Base-by-base conservation (phyloP, 139 green algal species). In the Yamagishiella unicocca region DNA sequence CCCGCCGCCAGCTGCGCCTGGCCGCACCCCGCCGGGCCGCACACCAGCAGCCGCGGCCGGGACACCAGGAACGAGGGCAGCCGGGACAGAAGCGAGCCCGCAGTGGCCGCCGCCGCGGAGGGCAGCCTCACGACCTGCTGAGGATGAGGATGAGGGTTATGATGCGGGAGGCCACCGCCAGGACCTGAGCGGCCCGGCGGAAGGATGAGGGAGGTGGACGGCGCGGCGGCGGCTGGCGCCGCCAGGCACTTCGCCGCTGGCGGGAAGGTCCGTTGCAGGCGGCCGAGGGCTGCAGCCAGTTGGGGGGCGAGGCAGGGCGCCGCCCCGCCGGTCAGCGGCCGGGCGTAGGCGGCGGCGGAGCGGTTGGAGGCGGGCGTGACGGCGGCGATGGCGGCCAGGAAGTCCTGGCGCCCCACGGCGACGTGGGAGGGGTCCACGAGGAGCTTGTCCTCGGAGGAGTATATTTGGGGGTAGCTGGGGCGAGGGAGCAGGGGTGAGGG, bases 381-480 rank as follows among this genome's bases (percentile, higher is more conserved):
- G 86, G 91, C 87, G 1, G 82, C 55, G 33, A 97, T 83, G 9
- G 97, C 97, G 0, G 91, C 86, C 43, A 97, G 61, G 89, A 99
- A 99, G 92, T 99, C 96, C 5, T 82, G 45, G 1, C 90, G 88
- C 72, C 82, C 72, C 22, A 98, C 94, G 0, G 37, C 43, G 21
- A 99, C 92, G 9, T 85, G 31, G 2, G 70, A 70, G 0, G 95
- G 92, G 85, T 98, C 90, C 35, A 99, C 87, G 27, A 96, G 53
- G 86, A 98, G 93, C 87, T 95, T 95, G 21, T 96, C 88, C 58
- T 98, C 92, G 25, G 66, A 93, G 10, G 94, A 90, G 85, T 99
- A 99, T 84, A 99, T 97, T 81, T 99, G 96, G 0, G 97, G 97
- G 89, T 98, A 99, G 53, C 87, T 90, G 76, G 66, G 62, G 9